Evolutionary conservation across 257 asterid species (phyloP).

Genomic region (Lycium ferocissimum): DNA sequence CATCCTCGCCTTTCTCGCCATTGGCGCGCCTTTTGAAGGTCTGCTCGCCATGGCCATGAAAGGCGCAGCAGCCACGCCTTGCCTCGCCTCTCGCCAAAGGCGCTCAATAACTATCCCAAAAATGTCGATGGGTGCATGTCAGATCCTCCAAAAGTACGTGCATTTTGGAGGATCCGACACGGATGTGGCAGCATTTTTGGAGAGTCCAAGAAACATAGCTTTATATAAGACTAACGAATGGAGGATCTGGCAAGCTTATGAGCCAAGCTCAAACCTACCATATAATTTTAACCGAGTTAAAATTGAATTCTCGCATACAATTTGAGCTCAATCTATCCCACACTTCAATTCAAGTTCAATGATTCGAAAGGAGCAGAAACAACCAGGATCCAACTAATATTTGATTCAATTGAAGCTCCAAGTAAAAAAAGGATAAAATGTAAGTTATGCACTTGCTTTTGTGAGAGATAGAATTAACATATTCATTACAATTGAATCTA

Average conservation of each 20-base stretch:
- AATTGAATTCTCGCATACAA: not conserved
- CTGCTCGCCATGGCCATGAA: no score
- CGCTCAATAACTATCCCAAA: no score
- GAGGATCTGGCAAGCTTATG: not conserved
- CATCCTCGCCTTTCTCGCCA: no score
- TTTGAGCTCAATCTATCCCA: constrained; percentile 24
- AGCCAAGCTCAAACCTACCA: constrained; percentile 11
- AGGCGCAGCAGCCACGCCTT: no score
- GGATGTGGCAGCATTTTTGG: no score
- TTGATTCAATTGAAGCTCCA: not conserved
- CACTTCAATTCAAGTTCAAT: constrained; percentile 20
- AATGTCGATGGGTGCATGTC: no score
- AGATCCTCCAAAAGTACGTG: no score
- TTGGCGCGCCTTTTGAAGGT: no score
- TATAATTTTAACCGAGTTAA: not conserved
- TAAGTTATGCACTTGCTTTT: not conserved
- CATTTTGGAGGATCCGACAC: no score
- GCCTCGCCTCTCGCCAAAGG: no score
- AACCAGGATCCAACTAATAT: not conserved
- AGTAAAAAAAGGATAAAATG: not conserved
- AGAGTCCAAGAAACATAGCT: not conserved
- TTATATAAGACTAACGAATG: not conserved
- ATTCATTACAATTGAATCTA: constrained; percentile 7
- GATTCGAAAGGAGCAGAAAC: constrained; percentile 13
- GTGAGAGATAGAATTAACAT: not conserved